These are phyloP conservation scores for sorghum (Sorghum bicolor) DNA, from an alignment of 176 grass and related monocot genomes.

Conservation along the genomic window DNA sequence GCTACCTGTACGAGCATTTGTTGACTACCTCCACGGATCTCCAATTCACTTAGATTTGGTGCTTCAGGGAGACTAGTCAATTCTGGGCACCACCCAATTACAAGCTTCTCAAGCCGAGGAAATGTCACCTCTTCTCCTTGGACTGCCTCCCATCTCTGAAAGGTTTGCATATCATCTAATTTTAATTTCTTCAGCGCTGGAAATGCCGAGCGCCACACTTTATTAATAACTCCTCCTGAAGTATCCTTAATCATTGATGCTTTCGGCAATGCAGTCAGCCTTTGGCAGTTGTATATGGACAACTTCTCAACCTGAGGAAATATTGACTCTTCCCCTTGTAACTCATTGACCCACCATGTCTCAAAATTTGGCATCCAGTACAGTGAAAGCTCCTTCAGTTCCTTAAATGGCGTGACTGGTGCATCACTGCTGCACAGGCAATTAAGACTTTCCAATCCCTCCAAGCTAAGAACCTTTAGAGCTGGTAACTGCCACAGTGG, in stretches of 20 bases:
- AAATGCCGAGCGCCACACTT: background rate
- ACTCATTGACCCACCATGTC: background rate
- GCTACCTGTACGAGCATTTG: background rate
- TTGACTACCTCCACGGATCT: rapidly evolving
- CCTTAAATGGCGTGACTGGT: too few relatives aligned
- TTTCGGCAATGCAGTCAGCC: background rate
- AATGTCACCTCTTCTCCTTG: background rate
- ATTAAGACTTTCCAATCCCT: too few relatives aligned
- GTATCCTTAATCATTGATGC: too few relatives aligned
- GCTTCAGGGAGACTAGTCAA: background rate
- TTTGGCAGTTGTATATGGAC: rapidly evolving
- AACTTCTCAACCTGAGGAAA: background rate
- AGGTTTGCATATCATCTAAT: rapidly evolving
- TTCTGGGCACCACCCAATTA: rapidly evolving
- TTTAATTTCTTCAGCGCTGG: background rate
- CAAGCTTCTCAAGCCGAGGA: background rate
- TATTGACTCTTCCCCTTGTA: background rate
- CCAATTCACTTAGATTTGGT: background rate
- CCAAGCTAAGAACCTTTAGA: background rate
- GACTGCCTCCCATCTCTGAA: background rate
- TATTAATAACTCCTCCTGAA: background rate
- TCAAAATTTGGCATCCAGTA: rapidly evolving
- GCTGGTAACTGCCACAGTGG: background rate
- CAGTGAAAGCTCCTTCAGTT: background rate
- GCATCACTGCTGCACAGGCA: too few relatives aligned